Percentiles rank a stretch among this genome's conserved stretches.
Evolutionary conservation across 169 alveolate species (phyloP).

Genomic region (Hammondia hammondi): DNA sequence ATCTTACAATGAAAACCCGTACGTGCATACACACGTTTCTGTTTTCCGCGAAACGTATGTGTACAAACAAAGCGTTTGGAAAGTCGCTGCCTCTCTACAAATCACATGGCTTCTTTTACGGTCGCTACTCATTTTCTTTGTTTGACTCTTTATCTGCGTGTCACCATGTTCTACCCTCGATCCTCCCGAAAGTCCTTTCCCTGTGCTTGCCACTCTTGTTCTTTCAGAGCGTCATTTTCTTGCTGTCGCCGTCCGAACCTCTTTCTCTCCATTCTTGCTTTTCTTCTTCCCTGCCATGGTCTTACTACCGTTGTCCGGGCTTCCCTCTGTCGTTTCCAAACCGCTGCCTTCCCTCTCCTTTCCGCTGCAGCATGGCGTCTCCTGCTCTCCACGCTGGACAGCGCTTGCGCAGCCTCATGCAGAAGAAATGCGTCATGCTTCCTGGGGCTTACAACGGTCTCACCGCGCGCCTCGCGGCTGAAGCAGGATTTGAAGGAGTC

Average conservation of each 20-base stretch:
- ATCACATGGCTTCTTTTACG: too few relatives aligned
- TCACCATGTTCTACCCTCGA: neutral
- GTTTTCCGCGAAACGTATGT: too few relatives aligned
- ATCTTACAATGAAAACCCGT: too few relatives aligned
- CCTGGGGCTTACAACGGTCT: slow-evolving; percentile 90
- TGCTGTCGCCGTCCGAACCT: neutral
- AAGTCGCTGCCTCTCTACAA: too few relatives aligned
- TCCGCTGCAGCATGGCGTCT: neutral
- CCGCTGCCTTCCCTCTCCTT: neutral
- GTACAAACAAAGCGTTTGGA: too few relatives aligned
- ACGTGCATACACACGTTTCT: too few relatives aligned
- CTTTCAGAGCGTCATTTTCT: neutral
- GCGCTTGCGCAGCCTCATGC: slow-evolving; percentile 76
- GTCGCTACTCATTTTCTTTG: neutral
- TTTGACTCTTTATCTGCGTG: neutral
- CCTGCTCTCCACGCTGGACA: slow-evolving; percentile 46
- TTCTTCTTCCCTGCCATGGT: neutral
- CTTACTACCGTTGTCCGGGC: neutral
- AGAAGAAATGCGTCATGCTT: slow-evolving; percentile 76
- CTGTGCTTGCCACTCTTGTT: neutral
- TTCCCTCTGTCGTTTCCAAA: neutral
- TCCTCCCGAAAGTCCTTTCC: neutral
- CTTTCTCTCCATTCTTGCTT: neutral
- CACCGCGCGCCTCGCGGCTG: slow-evolving; percentile 73
- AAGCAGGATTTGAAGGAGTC: slow-evolving; percentile 82